Conservation (phyloP, 164 flowering plant species). For the Berberis thunbergii region DNA sequence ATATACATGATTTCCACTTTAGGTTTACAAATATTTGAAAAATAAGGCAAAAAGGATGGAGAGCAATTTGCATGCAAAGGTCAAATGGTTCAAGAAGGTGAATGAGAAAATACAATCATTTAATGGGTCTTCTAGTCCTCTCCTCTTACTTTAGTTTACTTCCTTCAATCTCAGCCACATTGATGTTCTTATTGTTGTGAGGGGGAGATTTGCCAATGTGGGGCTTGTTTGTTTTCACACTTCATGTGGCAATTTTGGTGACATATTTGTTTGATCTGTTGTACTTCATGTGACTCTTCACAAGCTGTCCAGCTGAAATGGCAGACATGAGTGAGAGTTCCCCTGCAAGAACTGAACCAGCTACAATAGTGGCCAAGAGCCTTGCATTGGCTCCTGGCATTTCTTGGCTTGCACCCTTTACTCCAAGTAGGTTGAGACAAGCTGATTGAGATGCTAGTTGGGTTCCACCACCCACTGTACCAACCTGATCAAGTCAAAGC, state of each 20-base stretch:
- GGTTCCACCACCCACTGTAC: conserved; percentile 85
- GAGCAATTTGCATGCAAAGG: too few relatives aligned
- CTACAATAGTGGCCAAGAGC: conserved; percentile 57
- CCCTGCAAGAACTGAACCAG: conserved; percentile 78
- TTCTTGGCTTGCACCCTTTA: conserved; percentile 71
- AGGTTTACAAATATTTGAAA: too few relatives aligned
- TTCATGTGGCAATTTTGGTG: conserved; percentile 14
- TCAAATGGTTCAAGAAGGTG: too few relatives aligned
- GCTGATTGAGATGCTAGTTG: conserved; percentile 87
- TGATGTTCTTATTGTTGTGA: too few relatives aligned
- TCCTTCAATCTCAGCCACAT: background rate
- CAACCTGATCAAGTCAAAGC: conserved; percentile 36
- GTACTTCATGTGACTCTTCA: conserved; percentile 87
- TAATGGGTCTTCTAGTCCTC: too few relatives aligned
- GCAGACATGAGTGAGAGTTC: conserved; percentile 87
- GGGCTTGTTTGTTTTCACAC: background rate
- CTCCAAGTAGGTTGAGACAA: conserved; percentile 72
- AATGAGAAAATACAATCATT: too few relatives aligned
- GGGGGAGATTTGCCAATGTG: background rate
- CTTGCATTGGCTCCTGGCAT: conserved; percentile 65
- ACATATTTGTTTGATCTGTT: conserved; percentile 73
- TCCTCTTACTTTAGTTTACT: too few relatives aligned
- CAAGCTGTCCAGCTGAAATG: conserved; percentile 73
- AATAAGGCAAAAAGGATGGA: too few relatives aligned
- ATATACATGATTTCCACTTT: too few relatives aligned